A percentile compares a stretch with the other conserved stretches of the same genome.
Evolutionary conservation across 1,139 yeast species (phyloP).

Genomic region (Taphrina populina): DNA sequence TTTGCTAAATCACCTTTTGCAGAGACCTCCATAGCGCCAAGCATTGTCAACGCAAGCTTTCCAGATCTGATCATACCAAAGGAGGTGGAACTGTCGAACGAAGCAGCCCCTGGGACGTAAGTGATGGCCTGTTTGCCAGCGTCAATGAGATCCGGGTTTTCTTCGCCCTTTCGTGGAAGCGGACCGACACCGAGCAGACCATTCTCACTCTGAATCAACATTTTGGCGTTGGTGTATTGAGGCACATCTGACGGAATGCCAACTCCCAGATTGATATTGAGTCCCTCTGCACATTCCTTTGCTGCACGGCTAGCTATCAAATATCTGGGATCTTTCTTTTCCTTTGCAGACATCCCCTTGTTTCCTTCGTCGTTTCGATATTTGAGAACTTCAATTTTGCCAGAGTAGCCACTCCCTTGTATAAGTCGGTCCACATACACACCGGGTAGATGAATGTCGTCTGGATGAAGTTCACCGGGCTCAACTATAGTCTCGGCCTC

Average conservation of each 20-base stretch:
- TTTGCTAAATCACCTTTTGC: slow-evolving; percentile 53
- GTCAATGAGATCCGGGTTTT: slow-evolving; percentile 52
- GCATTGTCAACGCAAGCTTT: slow-evolving; percentile 49
- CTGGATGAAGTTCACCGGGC: slow-evolving; percentile 49
- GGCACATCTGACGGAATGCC: slow-evolving; percentile 13
- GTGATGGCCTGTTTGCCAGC: slow-evolving; percentile 57
- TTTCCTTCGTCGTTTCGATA: slow-evolving; percentile 10
- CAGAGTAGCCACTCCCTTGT: slow-evolving; percentile 38
- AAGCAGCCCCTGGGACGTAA: slow-evolving; percentile 50
- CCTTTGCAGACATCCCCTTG: not conserved
- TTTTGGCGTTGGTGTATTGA: slow-evolving; percentile 15
- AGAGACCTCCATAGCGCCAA: slow-evolving; percentile 55
- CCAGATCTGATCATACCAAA: slow-evolving; percentile 55
- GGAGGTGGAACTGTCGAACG: slow-evolving; percentile 54
- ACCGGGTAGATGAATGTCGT: slow-evolving; percentile 50
- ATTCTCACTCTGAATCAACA: slow-evolving; percentile 20
- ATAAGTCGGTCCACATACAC: slow-evolving; percentile 48
- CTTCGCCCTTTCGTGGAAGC: slow-evolving; percentile 50
- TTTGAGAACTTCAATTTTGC: slow-evolving; percentile 18
- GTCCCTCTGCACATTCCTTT: slow-evolving; percentile 13
- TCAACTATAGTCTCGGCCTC: slow-evolving; percentile 52
- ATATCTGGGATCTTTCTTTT: slow-evolving; percentile 11
- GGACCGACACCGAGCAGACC: slow-evolving; percentile 42
- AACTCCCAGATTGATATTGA: slow-evolving; percentile 12
- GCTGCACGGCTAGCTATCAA: slow-evolving; percentile 18